Percentiles rank a stretch among this genome's conserved stretches.
Evolutionary conservation across 352 stramenopile species (phyloP).

Genomic region (Pythium folliculosum): DNA sequence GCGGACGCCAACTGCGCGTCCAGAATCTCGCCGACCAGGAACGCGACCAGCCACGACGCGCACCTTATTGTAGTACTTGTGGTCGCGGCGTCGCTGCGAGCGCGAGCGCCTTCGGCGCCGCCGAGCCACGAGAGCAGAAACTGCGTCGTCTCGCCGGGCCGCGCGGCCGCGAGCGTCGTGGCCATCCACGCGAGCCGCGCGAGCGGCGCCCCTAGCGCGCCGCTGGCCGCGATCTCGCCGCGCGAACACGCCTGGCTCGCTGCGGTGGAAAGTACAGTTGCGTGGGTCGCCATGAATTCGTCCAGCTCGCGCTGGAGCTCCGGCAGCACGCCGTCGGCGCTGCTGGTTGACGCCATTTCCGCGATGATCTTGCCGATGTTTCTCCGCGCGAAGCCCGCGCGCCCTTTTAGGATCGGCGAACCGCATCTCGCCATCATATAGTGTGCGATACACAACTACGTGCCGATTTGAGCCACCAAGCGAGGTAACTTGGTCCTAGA

Average conservation of each 20-base stretch:
- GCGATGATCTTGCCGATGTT: neutral
- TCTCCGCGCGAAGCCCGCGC: conserved; percentile 1
- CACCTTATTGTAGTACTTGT: too few species aligned
- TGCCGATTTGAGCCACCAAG: too few species aligned
- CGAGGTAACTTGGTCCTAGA: neutral
- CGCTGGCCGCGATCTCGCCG: conserved; percentile 10
- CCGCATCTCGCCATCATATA: neutral
- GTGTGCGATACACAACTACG: neutral
- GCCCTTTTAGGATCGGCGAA: conserved; percentile 2
- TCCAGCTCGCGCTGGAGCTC: conserved; percentile 67
- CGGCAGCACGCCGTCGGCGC: conserved; percentile 26
- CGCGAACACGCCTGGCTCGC: conserved; percentile 5
- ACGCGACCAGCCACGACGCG: conserved; percentile 51
- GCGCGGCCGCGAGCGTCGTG: conserved; percentile 11
- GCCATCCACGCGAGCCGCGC: conserved; percentile 36
- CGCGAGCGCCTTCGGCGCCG: conserved; percentile 30
- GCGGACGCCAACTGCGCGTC: conserved; percentile 3
- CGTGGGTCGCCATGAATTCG: conserved; percentile 54
- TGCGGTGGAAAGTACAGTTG: conserved; percentile 8
- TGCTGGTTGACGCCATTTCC: conserved; percentile 15
- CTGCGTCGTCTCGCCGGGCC: conserved; percentile 27
- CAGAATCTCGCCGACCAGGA: conserved; percentile 39
- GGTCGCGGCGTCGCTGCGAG: neutral
- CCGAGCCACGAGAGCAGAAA: conserved; percentile 45
- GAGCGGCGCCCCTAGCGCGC: conserved; percentile 18